phyloP scores from a whole-genome alignment of 208 protist species.

The Strigomonas oncopelti region DNA sequence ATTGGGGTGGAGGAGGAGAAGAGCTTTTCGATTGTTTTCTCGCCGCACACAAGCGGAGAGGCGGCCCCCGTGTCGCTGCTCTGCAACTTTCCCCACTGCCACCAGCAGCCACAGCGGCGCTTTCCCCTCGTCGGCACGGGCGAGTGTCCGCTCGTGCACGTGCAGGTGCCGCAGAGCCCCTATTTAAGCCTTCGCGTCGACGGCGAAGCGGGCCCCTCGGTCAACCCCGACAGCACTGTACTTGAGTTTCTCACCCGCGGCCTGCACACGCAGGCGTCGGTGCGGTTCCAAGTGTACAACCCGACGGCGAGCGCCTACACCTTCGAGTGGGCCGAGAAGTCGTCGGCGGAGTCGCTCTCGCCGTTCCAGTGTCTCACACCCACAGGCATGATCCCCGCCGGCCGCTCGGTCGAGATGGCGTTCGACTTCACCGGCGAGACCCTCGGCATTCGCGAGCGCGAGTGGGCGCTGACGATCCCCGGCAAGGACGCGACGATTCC shows the following conservation, averaged over 20 bases:
- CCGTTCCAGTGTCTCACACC: constrained; percentile 90
- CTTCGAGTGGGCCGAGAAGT: constrained; percentile 90
- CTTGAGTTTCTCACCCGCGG: constrained; percentile 92
- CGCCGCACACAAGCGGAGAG: constrained; percentile 64
- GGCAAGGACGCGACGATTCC: constrained; percentile 77
- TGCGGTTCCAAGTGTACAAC: constrained; percentile 94
- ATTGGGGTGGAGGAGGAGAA: constrained; percentile 41
- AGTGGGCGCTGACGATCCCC: constrained; percentile 91
- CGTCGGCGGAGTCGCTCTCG: constrained; percentile 22
- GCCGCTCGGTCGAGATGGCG: constrained; percentile 91
- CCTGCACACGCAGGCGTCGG: constrained; percentile 83
- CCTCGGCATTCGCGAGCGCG: constrained; percentile 77
- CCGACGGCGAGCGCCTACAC: constrained; percentile 89
- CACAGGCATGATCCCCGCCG: constrained; percentile 68
- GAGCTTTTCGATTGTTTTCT: constrained; percentile 83
- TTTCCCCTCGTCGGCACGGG: constrained; percentile 77
- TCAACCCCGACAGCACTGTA: constrained; percentile 51
- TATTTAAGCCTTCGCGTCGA: constrained; percentile 79
- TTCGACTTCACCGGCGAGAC: constrained; percentile 94
- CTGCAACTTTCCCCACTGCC: constrained; percentile 60
- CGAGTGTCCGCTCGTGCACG: constrained; percentile 95
- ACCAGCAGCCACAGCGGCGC: constrained; percentile 18
- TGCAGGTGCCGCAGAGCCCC: constrained; percentile 81
- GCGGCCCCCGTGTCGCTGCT: constrained; percentile 31
- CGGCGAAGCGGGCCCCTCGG: constrained; percentile 34